Percentiles rank a stretch among this genome's conserved stretches.
phyloP scores from a whole-genome alignment of 805 yeast genomes.

The Lipomyces kockii region DNA sequence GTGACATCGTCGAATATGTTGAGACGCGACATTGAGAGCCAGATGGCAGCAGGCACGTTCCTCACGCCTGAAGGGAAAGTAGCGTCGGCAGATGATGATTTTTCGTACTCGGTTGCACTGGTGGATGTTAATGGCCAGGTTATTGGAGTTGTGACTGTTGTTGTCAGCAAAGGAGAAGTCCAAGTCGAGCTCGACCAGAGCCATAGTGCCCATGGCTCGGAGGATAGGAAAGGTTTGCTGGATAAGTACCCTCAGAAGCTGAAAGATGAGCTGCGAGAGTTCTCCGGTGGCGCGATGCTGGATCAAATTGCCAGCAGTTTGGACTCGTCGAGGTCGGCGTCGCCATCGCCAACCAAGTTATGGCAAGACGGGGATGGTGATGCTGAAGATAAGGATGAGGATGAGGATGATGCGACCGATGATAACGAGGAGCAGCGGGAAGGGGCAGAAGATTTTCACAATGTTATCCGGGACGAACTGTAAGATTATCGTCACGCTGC shows the following conservation, averaged over 20 bases:
- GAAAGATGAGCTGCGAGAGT: constrained; percentile 27
- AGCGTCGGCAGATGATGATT: constrained; percentile 26
- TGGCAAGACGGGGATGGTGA: not conserved
- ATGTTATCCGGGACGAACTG: constrained; percentile 1
- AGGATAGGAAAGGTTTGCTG: constrained; percentile 10
- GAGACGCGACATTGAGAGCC: constrained; percentile 25
- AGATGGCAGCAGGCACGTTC: constrained; percentile 30
- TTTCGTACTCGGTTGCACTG: constrained; percentile 29
- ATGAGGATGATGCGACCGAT: not conserved
- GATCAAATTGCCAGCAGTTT: constrained; percentile 6
- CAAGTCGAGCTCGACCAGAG: constrained; percentile 24
- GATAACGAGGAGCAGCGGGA: not conserved
- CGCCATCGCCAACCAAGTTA: not conserved
- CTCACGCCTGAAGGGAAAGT: constrained; percentile 29
- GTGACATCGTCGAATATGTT: constrained; percentile 28
- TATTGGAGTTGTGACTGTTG: constrained; percentile 28
- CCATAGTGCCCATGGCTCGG: not conserved
- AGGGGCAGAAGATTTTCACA: not conserved
- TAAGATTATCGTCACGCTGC: not conserved
- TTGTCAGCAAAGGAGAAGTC: constrained; percentile 23
- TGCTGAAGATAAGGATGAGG: not conserved
- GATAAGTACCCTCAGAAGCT: constrained; percentile 20
- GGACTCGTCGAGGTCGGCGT: not conserved
- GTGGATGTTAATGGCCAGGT: constrained; percentile 27
- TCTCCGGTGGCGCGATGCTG: constrained; percentile 25